Conservation (phyloP, 2,329 filamentous ascomycete genomes). For the Trichoderma asperellum region DNA sequence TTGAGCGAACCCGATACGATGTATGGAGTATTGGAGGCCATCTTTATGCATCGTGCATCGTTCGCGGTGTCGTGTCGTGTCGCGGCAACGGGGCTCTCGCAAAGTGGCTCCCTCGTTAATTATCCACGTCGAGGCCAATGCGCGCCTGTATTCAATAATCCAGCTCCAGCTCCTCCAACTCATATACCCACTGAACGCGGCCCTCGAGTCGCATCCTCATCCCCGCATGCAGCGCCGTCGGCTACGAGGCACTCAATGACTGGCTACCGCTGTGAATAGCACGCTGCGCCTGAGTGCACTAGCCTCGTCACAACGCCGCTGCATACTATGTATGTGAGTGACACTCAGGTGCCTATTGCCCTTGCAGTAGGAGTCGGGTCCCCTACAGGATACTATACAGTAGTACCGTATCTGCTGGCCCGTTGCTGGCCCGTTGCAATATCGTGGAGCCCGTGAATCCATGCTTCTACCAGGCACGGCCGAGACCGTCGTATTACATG, state of each 20-base stretch:
- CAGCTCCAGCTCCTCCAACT: constrained; percentile 7
- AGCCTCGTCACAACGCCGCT: constrained; percentile 22
- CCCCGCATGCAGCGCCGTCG: constrained; percentile 6
- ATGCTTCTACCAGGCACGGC: constrained; percentile 4
- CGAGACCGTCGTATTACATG: constrained; percentile 8
- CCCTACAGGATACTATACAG: background rate
- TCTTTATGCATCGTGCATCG: constrained; percentile 5
- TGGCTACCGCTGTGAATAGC: constrained; percentile 6
- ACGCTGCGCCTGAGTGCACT: background rate
- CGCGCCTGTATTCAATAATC: background rate
- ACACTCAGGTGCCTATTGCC: constrained; percentile 21
- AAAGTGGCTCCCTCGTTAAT: background rate
- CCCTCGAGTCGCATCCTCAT: constrained; percentile 17
- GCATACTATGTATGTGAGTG: constrained; percentile 21
- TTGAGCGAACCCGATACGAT: background rate
- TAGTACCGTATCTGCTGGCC: constrained; percentile 5
- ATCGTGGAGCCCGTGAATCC: constrained; percentile 12
- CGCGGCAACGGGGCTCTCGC: background rate
- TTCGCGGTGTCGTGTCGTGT: background rate
- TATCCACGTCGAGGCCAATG: constrained; percentile 8
- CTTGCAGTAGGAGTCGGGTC: constrained; percentile 19
- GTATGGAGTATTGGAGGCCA: background rate
- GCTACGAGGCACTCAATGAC: constrained; percentile 27
- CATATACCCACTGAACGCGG: background rate
- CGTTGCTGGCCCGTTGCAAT: constrained; percentile 19